These are phyloP conservation scores for Komagataella pseudopastoris DNA, from an alignment of 805 yeast species.

Conservation along the genomic window DNA sequence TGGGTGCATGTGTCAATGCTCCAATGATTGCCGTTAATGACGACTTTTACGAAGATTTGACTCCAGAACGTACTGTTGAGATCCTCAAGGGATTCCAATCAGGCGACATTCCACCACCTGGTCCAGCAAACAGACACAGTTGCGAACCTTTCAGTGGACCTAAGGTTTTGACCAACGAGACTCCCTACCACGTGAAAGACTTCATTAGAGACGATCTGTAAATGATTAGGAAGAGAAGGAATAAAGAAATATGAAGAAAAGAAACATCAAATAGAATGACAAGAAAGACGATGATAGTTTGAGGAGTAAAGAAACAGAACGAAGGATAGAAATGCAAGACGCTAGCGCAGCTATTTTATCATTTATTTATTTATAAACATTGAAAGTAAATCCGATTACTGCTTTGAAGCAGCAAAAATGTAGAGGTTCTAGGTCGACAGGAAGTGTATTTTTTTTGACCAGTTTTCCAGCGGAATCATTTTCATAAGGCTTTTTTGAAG, in stretches of 20 bases:
- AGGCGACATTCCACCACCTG: slow-evolving; percentile 50
- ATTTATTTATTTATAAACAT: background rate
- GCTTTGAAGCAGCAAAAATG: no score
- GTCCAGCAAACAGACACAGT: slow-evolving; percentile 57
- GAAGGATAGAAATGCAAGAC: background rate
- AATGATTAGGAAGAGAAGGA: background rate
- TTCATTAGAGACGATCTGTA: slow-evolving; percentile 61
- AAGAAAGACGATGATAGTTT: background rate
- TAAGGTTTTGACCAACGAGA: slow-evolving; percentile 42
- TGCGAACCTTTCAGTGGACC: slow-evolving; percentile 73
- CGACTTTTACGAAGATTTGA: slow-evolving; percentile 72
- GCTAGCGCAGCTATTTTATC: background rate
- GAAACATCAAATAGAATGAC: background rate
- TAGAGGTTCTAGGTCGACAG: no score
- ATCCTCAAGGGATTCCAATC: slow-evolving; percentile 48
- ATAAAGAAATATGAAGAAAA: background rate
- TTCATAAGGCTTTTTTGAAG: no score
- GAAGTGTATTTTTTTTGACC: no score
- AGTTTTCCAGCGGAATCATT: no score
- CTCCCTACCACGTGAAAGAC: slow-evolving; percentile 57
- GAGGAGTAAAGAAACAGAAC: background rate
- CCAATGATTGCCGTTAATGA: slow-evolving; percentile 83
- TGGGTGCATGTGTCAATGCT: slow-evolving; percentile 86
- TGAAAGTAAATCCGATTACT: background rate
- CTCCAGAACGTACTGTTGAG: slow-evolving; percentile 47